These are phyloP conservation scores for Hirschioporus abietinus DNA, from an alignment of 768 basidiomycete species.

Conservation along the genomic window DNA sequence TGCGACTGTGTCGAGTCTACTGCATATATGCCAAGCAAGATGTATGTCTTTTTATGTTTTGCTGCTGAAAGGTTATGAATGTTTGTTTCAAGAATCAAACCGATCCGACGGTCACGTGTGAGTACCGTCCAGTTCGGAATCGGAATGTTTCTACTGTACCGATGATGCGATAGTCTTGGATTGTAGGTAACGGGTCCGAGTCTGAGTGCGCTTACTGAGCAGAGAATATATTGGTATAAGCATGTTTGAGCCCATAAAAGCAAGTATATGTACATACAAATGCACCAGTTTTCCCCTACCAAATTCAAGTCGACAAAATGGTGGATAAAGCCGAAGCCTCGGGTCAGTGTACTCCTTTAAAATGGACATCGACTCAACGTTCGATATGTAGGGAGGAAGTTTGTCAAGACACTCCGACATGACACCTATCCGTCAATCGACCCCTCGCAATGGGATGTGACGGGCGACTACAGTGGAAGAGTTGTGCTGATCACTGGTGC, in stretches of 20 bases:
- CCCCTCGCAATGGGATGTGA: conserved; percentile 8
- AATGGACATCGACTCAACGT: not conserved
- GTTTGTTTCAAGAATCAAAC: too few species aligned
- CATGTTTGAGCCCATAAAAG: not conserved
- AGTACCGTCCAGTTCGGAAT: too few species aligned
- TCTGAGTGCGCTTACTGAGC: too few species aligned
- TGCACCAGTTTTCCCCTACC: not conserved
- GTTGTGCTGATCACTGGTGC: conserved; percentile 25
- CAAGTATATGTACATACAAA: not conserved
- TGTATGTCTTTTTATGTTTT: too few species aligned
- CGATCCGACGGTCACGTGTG: too few species aligned
- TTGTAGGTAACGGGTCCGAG: too few species aligned
- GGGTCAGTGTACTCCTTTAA: not conserved
- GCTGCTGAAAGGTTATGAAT: too few species aligned
- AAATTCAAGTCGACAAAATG: not conserved
- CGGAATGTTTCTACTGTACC: too few species aligned
- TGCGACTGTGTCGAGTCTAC: too few species aligned
- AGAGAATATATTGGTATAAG: too few species aligned
- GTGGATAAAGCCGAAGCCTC: not conserved
- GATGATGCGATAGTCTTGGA: too few species aligned
- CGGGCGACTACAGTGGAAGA: conserved; percentile 13
- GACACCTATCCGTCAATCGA: conserved; percentile 23
- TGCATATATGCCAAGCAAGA: too few species aligned
- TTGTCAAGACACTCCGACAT: conserved; percentile 10
- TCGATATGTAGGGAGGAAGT: not conserved